A percentile compares a stretch with the other conserved stretches of the same genome.
phyloP scores from a whole-genome alignment of 1,284 basidiomycete species.

The Leccinum subatratum region DNA sequence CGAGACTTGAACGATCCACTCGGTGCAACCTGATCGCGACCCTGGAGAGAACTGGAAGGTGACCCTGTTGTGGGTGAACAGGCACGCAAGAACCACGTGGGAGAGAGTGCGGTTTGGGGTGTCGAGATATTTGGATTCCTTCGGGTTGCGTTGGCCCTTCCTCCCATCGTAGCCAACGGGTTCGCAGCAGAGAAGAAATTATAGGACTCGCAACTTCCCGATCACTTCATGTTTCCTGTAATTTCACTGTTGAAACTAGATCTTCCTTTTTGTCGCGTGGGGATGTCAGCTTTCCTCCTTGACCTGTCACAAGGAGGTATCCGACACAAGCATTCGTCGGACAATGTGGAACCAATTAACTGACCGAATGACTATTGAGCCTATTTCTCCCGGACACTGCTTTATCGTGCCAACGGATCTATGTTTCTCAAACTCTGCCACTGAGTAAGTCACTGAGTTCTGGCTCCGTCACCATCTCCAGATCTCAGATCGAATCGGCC shows the following conservation, averaged over 20 bases:
- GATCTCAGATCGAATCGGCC: constrained; percentile 30
- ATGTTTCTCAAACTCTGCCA: constrained; percentile 27
- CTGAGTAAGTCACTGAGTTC: constrained; percentile 7
- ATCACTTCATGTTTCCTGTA: constrained; percentile 17
- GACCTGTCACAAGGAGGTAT: background rate
- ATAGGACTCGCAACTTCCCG: constrained; percentile 20
- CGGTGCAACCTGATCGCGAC: constrained; percentile 17
- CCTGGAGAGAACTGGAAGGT: constrained; percentile 6
- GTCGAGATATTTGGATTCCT: constrained; percentile 20
- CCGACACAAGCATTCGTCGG: constrained; percentile 7
- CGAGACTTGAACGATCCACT: constrained; percentile 10
- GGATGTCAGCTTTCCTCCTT: constrained; percentile 8
- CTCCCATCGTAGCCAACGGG: constrained; percentile 9
- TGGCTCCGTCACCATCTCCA: constrained; percentile 31
- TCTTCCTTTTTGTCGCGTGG: constrained; percentile 22
- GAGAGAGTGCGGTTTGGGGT: constrained; percentile 19
- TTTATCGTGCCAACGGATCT: constrained; percentile 31
- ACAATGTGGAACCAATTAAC: constrained; percentile 18
- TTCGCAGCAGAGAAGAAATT: constrained; percentile 16
- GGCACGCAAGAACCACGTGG: constrained; percentile 23
- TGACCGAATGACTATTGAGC: constrained; percentile 6
- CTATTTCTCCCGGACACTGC: constrained; percentile 25
- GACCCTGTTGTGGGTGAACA: constrained; percentile 17
- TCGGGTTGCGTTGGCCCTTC: constrained; percentile 15
- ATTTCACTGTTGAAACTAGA: constrained; percentile 1